Evolutionary conservation across 148 eudicot genomes (phyloP), one percentile per base, ranked within the genome.

Genomic region (Fallopia convolvulus): DNA sequence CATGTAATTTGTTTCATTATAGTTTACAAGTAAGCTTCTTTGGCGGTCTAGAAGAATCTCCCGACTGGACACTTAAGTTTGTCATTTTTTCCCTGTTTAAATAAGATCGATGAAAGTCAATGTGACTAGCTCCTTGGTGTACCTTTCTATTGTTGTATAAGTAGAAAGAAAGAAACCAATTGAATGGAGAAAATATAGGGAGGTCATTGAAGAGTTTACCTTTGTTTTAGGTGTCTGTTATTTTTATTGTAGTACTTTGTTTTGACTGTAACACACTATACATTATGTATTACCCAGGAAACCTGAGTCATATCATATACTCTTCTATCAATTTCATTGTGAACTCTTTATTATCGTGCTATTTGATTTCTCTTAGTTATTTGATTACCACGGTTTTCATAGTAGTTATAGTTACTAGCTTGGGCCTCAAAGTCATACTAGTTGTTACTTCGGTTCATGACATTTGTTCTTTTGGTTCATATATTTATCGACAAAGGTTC

Each of bases 1-100:
- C 1, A 26, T 26, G 1, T 26, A 26, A 0, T 26, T 26, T 26
- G 30, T 0, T 26, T 26, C 30, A 26, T 26, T 26, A 26, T 26
- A 26, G 1, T 26, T 26, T 26, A n/a, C n/a, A n/a, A n/a, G 98
- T 87, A 82, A 84, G 41, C 70, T 65, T 65, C 39, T 30, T 65
- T 65, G 8, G 41, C 17, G 15, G 70, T 65, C 40, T 65, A 61
- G 70, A 65, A 32, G 11, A 32, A 12, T 65, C 70, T 32, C 32
- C 11, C 32, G 70, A 1, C 18, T 18, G 32, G n/a, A 41, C 5
- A 13, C 7, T 32, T 30, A 32, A 12, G 40, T 32, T 58, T 65
- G 41, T 20, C 15, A 32, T 40, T 65, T 3, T 30, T 6, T 65
- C 41, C n/a, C 5, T 30, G 40, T 32, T 65, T 2, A 30, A 65